phyloP scores from a whole-genome alignment of 805 yeast species.

The Wickerhamiella kurtzmanii region DNA sequence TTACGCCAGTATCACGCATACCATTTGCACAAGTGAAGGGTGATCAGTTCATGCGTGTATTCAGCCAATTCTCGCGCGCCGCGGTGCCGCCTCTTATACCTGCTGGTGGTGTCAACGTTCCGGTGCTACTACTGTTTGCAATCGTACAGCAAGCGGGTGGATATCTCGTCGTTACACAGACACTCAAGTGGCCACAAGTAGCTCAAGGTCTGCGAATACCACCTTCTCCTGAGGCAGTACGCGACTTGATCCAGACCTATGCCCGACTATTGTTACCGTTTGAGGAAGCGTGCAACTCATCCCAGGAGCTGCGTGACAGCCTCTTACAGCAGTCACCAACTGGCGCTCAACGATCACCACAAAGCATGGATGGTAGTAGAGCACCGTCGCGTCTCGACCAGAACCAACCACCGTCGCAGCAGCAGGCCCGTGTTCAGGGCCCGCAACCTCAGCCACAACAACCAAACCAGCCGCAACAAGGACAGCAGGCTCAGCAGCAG shows the following conservation, averaged over 20 bases:
- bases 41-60: background rate
- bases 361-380: background rate
- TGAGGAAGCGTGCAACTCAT: conserved; percentile 8
- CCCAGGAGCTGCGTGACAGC: conserved; percentile 1
- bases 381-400: background rate
- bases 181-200: conserved; percentile 12
- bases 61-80: background rate
- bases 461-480: background rate
- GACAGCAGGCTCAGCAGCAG: background rate
- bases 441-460: no score
- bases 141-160: conserved; percentile 14
- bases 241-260: conserved; percentile 14
- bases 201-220: conserved; percentile 9
- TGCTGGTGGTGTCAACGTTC: conserved; percentile 6
- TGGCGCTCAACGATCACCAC: background rate
- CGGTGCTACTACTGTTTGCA: conserved; percentile 13
- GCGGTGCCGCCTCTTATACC: conserved; percentile 6
- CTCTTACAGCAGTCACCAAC: background rate
- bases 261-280: conserved; percentile 15
- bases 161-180: conserved; percentile 8
- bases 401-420: background rate
- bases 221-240: conserved; percentile 6
- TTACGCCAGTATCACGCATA: background rate
- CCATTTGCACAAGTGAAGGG: background rate
- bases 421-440: background rate